phyloP scores from a whole-genome alignment of 352 stramenopile genomes.

The Pythium phragmiticola region DNA sequence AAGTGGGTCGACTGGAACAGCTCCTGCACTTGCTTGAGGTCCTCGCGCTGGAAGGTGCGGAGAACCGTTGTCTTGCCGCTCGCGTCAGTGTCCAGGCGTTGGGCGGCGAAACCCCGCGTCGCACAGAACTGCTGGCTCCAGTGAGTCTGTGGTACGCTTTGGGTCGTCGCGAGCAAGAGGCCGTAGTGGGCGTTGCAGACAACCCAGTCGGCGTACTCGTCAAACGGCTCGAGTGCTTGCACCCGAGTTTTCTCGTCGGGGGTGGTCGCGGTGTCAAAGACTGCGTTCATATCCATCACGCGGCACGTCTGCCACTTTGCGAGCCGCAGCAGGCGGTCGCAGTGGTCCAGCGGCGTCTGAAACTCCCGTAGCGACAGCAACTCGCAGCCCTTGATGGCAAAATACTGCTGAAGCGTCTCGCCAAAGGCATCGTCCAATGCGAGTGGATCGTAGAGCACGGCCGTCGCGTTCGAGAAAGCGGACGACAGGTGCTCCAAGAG shows the following conservation, averaged over 20 bases:
- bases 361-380: conserved; percentile 46
- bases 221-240: conserved; percentile 58
- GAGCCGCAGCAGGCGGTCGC: conserved; percentile 31
- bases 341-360: conserved; percentile 39
- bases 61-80: conserved; percentile 26
- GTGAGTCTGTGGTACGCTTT: conserved; percentile 19
- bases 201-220: conserved; percentile 67
- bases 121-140: conserved; percentile 35
- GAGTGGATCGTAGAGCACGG: conserved; percentile 68
- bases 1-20: conserved; percentile 67
- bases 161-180: conserved; percentile 49
- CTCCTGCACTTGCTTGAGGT: conserved; percentile 42
- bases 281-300: conserved; percentile 66
- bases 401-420: conserved; percentile 56
- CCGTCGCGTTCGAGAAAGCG: conserved; percentile 38
- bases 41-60: conserved; percentile 47
- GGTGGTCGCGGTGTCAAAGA: conserved; percentile 40
- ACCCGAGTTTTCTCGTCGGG: conserved; percentile 45
- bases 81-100: conserved; percentile 8
- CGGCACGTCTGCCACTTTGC: conserved; percentile 40
- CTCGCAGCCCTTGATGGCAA: conserved; percentile 65
- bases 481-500: conserved; percentile 48
- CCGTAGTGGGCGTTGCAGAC: conserved; percentile 71
- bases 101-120: background rate
- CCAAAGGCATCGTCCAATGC: conserved; percentile 46